Evolutionary conservation across 352 stramenopile species (phyloP).

Genomic region (Pythium dissimile): DNA sequence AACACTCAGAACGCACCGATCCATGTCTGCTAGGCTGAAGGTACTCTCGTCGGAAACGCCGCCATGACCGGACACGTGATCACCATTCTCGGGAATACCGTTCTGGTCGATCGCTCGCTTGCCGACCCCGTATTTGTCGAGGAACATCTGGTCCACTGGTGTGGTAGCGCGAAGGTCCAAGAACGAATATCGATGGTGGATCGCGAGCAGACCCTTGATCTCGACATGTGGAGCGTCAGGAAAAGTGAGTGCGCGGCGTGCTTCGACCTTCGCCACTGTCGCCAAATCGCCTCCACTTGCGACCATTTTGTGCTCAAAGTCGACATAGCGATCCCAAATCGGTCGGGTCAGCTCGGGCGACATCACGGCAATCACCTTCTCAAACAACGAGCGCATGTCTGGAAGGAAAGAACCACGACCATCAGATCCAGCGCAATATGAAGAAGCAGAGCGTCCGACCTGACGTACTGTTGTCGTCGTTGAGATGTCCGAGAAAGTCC

Average conservation of each 20-base stretch:
- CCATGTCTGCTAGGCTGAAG: background rate
- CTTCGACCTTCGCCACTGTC: slow-evolving; percentile 81
- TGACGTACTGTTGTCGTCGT: slow-evolving; percentile 87
- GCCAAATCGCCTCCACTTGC: slow-evolving; percentile 78
- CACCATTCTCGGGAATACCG: slow-evolving; percentile 10
- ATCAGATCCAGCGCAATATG: background rate
- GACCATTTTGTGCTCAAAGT: slow-evolving; percentile 87
- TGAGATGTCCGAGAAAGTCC: slow-evolving; percentile 82
- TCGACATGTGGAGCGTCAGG: slow-evolving; percentile 72
- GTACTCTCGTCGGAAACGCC: background rate
- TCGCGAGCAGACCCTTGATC: slow-evolving; percentile 77
- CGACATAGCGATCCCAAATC: slow-evolving; percentile 85
- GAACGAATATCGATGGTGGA: slow-evolving; percentile 81
- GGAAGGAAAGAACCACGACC: background rate
- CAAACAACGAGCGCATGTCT: slow-evolving; percentile 88
- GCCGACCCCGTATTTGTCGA: slow-evolving; percentile 70
- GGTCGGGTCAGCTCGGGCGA: slow-evolving; percentile 69
- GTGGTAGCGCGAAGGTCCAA: slow-evolving; percentile 59
- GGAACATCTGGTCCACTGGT: slow-evolving; percentile 65
- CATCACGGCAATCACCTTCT: slow-evolving; percentile 87
- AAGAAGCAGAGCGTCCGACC: background rate
- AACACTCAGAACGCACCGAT: background rate
- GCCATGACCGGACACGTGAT: background rate
- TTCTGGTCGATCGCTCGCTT: slow-evolving; percentile 18
- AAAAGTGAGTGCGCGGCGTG: slow-evolving; percentile 71